phyloP scores from a whole-genome alignment of 202 grass and related monocot species.

The Eragrostis tef region DNA sequence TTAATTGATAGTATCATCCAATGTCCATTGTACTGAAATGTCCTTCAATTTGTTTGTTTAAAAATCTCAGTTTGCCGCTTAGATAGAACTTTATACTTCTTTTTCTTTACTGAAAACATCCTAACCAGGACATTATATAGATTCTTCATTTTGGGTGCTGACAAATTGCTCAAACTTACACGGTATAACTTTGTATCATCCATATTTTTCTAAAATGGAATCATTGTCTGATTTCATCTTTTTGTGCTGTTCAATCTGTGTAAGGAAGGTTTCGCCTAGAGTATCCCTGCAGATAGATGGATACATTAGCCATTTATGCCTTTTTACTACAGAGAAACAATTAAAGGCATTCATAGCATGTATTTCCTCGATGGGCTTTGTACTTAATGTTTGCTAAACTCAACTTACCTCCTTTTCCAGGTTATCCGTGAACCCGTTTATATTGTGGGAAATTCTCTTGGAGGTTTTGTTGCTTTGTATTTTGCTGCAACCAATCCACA shows the following conservation, averaged over 20 bases:
- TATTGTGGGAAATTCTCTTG: conserved; percentile 94
- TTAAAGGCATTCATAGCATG: neutral
- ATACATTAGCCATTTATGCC: neutral
- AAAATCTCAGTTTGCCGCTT: neutral
- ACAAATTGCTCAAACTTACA: neutral
- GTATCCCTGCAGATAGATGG: neutral
- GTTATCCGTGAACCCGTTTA: conserved; percentile 95
- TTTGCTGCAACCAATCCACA: conserved; percentile 73
- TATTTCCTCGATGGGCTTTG: conserved; percentile 10
- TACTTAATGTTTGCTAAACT: conserved; percentile 4
- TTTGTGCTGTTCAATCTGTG: conserved; percentile 25
- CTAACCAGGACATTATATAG: too few relatives aligned
- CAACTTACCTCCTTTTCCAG: conserved; percentile 52
- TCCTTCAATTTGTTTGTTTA: neutral
- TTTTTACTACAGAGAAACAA: neutral
- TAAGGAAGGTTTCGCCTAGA: neutral
- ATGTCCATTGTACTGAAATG: neutral
- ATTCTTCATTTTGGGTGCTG: neutral
- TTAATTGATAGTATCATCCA: conserved; percentile 1
- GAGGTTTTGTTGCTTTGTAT: conserved; percentile 85
- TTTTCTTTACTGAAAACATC: neutral
- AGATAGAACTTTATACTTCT: neutral
- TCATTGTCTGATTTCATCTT: neutral
- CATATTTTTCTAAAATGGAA: conserved; percentile 6
- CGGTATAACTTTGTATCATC: neutral